phyloP scores from a whole-genome alignment of 139 green algal genomes.

The Coelastrella sp. region DNA sequence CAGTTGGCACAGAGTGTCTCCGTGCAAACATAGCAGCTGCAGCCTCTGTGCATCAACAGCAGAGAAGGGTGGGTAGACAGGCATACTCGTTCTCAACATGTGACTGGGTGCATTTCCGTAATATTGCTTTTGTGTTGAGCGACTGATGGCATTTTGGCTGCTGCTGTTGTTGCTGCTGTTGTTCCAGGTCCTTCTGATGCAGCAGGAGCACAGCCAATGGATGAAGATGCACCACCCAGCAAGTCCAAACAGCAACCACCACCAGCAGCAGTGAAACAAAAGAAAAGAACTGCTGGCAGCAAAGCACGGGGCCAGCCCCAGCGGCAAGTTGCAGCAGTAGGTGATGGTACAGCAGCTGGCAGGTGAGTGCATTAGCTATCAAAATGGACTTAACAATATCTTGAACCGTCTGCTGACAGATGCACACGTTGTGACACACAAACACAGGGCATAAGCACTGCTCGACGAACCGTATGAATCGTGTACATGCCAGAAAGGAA shows the following conservation, averaged over 20 bases:
- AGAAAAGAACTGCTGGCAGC: not conserved
- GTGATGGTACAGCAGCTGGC: not conserved
- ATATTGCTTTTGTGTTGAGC: too few relatives aligned
- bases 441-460: too few relatives aligned
- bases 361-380: not conserved
- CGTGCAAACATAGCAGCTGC: too few relatives aligned
- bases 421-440: too few relatives aligned
- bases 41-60: too few relatives aligned
- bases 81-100: too few relatives aligned
- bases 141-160: not conserved
- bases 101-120: too few relatives aligned
- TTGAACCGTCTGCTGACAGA: too few relatives aligned
- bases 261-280: not conserved
- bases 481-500: not conserved
- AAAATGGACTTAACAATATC: too few relatives aligned
- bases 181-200: not conserved
- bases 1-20: too few relatives aligned
- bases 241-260: not conserved
- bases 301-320: not conserved
- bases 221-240: constrained; percentile 12
- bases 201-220: constrained; percentile 38
- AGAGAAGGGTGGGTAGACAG: too few relatives aligned
- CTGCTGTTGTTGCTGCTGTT: not conserved
- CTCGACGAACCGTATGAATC: too few relatives aligned
- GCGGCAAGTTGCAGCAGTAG: not conserved